Base-by-base conservation (phyloP, 257 asterid species). In the Galeopsis tetrahit region DNA sequence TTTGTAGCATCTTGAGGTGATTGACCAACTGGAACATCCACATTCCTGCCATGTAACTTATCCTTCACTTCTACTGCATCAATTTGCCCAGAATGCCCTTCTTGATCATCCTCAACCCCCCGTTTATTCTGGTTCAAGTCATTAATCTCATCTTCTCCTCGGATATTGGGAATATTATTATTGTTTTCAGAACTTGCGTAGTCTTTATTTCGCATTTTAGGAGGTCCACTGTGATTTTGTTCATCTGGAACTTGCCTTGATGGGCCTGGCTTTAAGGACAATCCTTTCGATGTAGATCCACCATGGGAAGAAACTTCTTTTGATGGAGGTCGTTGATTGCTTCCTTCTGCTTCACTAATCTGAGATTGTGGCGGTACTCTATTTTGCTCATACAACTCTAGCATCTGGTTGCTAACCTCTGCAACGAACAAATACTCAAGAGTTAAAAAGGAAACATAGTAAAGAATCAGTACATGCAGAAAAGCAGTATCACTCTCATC, bases 321-420 rank as follows among this genome's bases (percentile, higher is more conserved):
- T 4, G 80, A 70, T n/a, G 80, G 76, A 61, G 87, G 94, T 74
- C 87, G 75, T 73, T 83, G 88, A 73, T 78, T 80, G 71, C 85
- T 90, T 64, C 84, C 97, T 76, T 90, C 97, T 7, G 95, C 88
- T 83, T 90, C 98, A 59, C 88, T 84, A 69, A 85, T 86, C 76
- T 85, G 94, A 53, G 90, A 74, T 21, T 21, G 28, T 66, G 76
- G 91, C 7, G 92, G 92, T 75, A 85, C 76, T 75, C 85, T 79
- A 68, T 85, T 88, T 73, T 90, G 96, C 73, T 92, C 97, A 44
- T 92, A 92, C 68, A 92, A 46, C 77, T 92, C 97, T 68, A 90
- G 82, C 98, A 92, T 88, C 81, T 92, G 97, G 77, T 92, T 92
- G 94, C 98, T 92, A 49, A 92, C 97, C 86, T 87, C 98, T 92